Evolutionary conservation across 1,139 yeast genomes (phyloP).

Genomic region (Diutina sp.): DNA sequence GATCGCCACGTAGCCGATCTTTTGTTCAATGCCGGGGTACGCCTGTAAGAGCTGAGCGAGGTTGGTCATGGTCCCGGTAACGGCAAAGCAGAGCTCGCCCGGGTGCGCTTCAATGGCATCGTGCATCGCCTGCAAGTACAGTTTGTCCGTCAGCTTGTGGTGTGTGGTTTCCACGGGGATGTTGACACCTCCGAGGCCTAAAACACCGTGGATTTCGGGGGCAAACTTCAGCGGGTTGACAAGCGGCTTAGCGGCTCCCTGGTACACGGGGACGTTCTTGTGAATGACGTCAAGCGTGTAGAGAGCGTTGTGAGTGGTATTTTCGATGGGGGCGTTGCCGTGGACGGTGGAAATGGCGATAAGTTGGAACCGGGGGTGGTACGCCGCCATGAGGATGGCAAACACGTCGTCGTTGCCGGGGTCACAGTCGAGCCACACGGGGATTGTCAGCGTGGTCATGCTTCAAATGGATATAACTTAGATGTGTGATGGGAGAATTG

Average conservation of each 20-base stretch:
- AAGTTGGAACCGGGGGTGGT: conserved; percentile 44
- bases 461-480: no score
- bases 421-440: conserved; percentile 87
- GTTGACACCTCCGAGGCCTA: conserved; percentile 58
- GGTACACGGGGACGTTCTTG: conserved; percentile 45
- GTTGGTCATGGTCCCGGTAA: conserved; percentile 70
- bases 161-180: conserved; percentile 14
- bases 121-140: conserved; percentile 46
- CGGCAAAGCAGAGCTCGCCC: conserved; percentile 42
- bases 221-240: conserved; percentile 37
- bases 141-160: conserved; percentile 20
- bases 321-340: conserved; percentile 60
- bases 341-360: conserved; percentile 73
- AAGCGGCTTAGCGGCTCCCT: conserved; percentile 53
- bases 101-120: conserved; percentile 29
- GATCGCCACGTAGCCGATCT: conserved; percentile 40
- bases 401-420: conserved; percentile 89
- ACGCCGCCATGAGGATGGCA: conserved; percentile 54
- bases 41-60: conserved; percentile 37
- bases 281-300: conserved; percentile 44
- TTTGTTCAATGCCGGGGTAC: conserved; percentile 36
- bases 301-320: conserved; percentile 61
- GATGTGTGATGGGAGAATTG: not conserved
- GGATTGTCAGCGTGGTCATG: conserved; percentile 19
- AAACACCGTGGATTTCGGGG: conserved; percentile 55